phyloP scores from a whole-genome alignment of 2,329 filamentous ascomycete genomes.

The Celoporthe dispersa region DNA sequence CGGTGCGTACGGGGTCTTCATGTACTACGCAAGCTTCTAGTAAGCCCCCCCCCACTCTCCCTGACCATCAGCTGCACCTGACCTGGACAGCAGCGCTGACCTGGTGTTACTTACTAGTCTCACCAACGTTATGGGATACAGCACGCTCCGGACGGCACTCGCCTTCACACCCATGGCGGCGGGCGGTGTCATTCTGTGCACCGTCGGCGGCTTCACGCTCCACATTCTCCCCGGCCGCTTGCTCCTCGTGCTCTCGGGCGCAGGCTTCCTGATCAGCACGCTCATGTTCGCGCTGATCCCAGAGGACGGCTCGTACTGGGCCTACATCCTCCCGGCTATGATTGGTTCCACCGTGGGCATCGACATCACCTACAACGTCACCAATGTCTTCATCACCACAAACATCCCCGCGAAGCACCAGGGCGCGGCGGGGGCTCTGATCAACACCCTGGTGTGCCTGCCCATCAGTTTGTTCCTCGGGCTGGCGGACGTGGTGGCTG shows the following conservation, averaged over 20 bases:
- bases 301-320: slow-evolving; percentile 68
- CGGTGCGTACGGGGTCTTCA: slow-evolving; percentile 68
- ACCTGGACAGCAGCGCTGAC: slow-evolving; percentile 50
- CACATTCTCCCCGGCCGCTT: slow-evolving; percentile 67
- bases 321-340: slow-evolving; percentile 74
- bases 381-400: slow-evolving; percentile 79
- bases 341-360: slow-evolving; percentile 72
- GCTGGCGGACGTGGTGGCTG: slow-evolving; percentile 66
- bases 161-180: slow-evolving; percentile 72
- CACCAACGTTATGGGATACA: slow-evolving; percentile 61
- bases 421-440: slow-evolving; percentile 71
- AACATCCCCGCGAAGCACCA: slow-evolving; percentile 68
- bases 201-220: slow-evolving; percentile 67
- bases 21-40: slow-evolving; percentile 74
- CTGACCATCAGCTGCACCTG: no score
- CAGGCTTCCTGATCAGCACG: slow-evolving; percentile 61
- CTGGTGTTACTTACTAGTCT: slow-evolving; percentile 52
- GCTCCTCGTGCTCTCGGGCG: slow-evolving; percentile 64
- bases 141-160: slow-evolving; percentile 65
- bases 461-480: slow-evolving; percentile 74
- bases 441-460: slow-evolving; percentile 72
- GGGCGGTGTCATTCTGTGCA: slow-evolving; percentile 69
- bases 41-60: slow-evolving; percentile 49
- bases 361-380: slow-evolving; percentile 76
- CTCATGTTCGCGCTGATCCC: slow-evolving; percentile 70